These are phyloP conservation scores for Butyriboletus loyo DNA, from an alignment of 768 basidiomycete species.

Conservation along the genomic window DNA sequence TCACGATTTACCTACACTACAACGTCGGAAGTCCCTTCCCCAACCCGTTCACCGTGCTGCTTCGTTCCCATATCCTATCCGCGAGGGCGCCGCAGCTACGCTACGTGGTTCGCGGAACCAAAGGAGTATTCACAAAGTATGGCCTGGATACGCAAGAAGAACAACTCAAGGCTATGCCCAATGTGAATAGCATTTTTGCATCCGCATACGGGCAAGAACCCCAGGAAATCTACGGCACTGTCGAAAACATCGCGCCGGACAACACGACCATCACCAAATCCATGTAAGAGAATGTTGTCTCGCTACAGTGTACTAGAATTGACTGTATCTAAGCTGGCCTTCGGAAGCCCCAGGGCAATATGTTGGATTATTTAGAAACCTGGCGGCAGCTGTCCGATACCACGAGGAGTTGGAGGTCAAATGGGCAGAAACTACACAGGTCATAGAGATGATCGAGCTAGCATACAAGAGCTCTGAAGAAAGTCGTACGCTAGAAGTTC, in stretches of 20 bases:
- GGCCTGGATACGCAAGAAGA: constrained; percentile 81
- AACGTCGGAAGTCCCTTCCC: constrained; percentile 36
- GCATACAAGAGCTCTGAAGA: constrained; percentile 65
- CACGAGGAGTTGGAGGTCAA: constrained; percentile 56
- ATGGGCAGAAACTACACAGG: constrained; percentile 68
- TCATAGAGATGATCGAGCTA: constrained; percentile 76
- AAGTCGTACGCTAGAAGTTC: constrained; percentile 44
- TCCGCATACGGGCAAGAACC: constrained; percentile 59
- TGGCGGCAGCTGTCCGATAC: constrained; percentile 59
- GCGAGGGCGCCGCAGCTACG: constrained; percentile 64
- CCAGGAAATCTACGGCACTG: constrained; percentile 55
- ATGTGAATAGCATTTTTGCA: constrained; percentile 44
- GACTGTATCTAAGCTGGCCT: constrained; percentile 51
- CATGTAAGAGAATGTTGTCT: constrained; percentile 29
- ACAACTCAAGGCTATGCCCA: constrained; percentile 57
- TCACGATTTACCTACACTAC: constrained; percentile 54
- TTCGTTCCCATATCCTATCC: constrained; percentile 69
- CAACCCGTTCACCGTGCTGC: constrained; percentile 62
- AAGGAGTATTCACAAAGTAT: constrained; percentile 70
- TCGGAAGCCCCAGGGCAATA: constrained; percentile 58
- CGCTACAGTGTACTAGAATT: constrained; percentile 22
- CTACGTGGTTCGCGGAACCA: constrained; percentile 67
- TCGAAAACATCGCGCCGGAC: constrained; percentile 55
- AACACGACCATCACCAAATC: constrained; percentile 33
- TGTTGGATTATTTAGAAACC: constrained; percentile 58